These are phyloP conservation scores for Candida ascalaphidarum DNA, from an alignment of 805 yeast species.

Conservation along the genomic window DNA sequence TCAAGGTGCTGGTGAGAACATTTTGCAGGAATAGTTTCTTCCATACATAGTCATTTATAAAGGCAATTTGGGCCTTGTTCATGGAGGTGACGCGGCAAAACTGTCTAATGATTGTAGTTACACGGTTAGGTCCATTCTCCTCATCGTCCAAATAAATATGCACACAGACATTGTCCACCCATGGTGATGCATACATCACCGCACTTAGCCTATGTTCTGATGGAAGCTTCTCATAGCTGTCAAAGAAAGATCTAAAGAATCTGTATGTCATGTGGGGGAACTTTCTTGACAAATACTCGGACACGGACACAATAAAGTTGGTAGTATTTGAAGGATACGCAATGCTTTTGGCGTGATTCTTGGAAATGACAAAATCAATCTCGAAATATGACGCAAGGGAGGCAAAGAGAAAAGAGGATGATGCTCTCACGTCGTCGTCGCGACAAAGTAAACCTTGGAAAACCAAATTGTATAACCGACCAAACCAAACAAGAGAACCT, in stretches of 20 bases:
- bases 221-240: slow-evolving; percentile 31
- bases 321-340: slow-evolving; percentile 63
- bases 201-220: slow-evolving; percentile 30
- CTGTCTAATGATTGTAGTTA: slow-evolving; percentile 52
- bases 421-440: slow-evolving; percentile 48
- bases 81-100: slow-evolving; percentile 50
- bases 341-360: slow-evolving; percentile 48
- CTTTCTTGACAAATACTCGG: slow-evolving; percentile 45
- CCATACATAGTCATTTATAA: slow-evolving; percentile 61
- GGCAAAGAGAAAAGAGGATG: slow-evolving; percentile 57
- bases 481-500: slow-evolving; percentile 34
- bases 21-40: slow-evolving; percentile 54
- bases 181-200: slow-evolving; percentile 53
- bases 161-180: slow-evolving; percentile 61
- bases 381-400: slow-evolving; percentile 53
- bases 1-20: slow-evolving; percentile 44
- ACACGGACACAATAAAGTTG: slow-evolving; percentile 49
- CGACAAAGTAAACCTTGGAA: slow-evolving; percentile 61
- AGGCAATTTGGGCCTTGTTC: slow-evolving; percentile 39
- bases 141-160: slow-evolving; percentile 48
- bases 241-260: slow-evolving; percentile 45
- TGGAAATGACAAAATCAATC: slow-evolving; percentile 49
- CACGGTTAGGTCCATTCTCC: slow-evolving; percentile 50
- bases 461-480: slow-evolving; percentile 54
- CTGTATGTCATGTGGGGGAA: slow-evolving; percentile 56